These are phyloP conservation scores for Skeletonema potamos DNA, from an alignment of 108 stramenopile genomes.

Conservation along the genomic window DNA sequence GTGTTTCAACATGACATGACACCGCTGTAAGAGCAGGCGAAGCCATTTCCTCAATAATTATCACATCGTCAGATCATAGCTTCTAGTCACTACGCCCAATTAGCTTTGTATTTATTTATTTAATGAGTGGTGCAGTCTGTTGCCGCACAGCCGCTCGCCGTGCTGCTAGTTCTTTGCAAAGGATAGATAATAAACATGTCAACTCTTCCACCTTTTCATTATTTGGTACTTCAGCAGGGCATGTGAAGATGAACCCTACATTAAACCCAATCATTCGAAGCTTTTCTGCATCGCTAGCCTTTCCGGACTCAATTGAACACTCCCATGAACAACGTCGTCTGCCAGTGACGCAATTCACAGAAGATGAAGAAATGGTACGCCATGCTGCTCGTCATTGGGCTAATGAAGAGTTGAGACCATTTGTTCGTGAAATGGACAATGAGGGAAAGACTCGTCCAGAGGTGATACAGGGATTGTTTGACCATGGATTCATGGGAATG, in stretches of 20 bases:
- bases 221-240: not conserved
- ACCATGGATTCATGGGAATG: constrained; percentile 92
- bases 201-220: not conserved
- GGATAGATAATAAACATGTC: not conserved
- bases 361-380: constrained; percentile 78
- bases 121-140: not conserved
- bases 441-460: constrained; percentile 62
- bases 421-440: constrained; percentile 90
- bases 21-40: too few relatives aligned
- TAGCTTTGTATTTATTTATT: too few relatives aligned
- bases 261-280: not conserved
- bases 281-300: not conserved
- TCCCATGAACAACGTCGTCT: constrained; percentile 8
- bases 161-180: not conserved
- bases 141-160: not conserved
- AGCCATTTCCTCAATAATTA: too few relatives aligned
- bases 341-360: constrained; percentile 75
- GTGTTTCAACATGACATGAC: too few relatives aligned
- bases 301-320: not conserved
- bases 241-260: not conserved
- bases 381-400: constrained; percentile 72
- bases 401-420: constrained; percentile 62
- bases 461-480: constrained; percentile 76
- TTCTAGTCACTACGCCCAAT: too few relatives aligned
- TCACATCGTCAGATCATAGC: too few relatives aligned